Evolutionary conservation across 2,329 filamentous ascomycete genomes (phyloP), one percentile per base, ranked within the genome.

Genomic region (Conoideocrella luteorostrata): DNA sequence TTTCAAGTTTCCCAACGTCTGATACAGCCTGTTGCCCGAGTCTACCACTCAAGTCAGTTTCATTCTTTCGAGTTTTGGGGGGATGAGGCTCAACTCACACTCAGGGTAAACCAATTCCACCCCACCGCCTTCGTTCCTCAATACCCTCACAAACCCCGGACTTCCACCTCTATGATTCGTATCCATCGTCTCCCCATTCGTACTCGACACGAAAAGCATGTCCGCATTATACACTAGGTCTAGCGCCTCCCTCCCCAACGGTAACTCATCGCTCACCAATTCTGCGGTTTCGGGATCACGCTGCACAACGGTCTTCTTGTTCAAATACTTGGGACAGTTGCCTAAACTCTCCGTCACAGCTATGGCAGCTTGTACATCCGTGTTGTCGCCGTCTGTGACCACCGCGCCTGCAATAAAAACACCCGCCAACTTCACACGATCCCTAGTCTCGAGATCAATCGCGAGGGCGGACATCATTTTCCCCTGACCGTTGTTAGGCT

Each of bases 291-390:
- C 48, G 35, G 75, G 72, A 3, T 39, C 43, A 22, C 52, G 49
- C 5, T 75, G 71, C 2, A 64, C 57, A 30, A 94, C 78, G 2
- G 68, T 66, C 58, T 86, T 89, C 55, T 78, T 79, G 61, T 91
- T 93, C 26, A 95, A 59, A 54, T 95, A 95, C 62, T 95, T 95
- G 2, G 88, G 88, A 54, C 88, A 94, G 54, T 93, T 94, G 0
- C 86, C 82, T 66, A 94, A 56, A 51, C 80, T 85, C 61, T 86
- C 82, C 24, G 84, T 75, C 44, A 94, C 79, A 32, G 75, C 74
- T 35, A 88, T 69, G 12, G 84, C 80, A 28, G 91, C 65, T 60
- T 76, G 71, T 34, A 72, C n/a, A n/a, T n/a, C n/a, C n/a, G n/a
- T n/a, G n/a, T n/a, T n/a, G n/a, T n/a, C 53, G 5, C 65, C 60